Conservation (phyloP, 2,329 filamentous ascomycete species). For the Lasiodiplodia theobromae region DNA sequence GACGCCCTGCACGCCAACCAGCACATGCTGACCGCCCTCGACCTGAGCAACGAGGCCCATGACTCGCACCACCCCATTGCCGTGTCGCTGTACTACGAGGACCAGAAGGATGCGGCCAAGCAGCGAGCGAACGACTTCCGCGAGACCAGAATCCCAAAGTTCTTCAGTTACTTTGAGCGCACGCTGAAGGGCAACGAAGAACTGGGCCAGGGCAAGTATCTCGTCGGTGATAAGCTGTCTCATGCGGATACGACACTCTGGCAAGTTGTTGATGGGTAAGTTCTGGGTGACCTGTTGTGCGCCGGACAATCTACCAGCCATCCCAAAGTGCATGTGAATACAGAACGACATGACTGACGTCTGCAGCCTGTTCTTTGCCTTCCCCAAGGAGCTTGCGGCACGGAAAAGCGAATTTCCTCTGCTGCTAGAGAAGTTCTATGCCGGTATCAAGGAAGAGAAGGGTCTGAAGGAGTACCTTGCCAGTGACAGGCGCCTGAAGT, state of each 20-base stretch:
- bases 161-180: constrained; percentile 73
- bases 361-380: constrained; percentile 69
- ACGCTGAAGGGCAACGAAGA: constrained; percentile 66
- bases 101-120: constrained; percentile 73
- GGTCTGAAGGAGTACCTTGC: constrained; percentile 73
- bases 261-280: constrained; percentile 63
- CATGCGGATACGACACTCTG: constrained; percentile 79
- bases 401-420: constrained; percentile 64
- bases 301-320: not conserved
- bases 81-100: constrained; percentile 69
- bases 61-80: constrained; percentile 78
- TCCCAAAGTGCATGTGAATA: not conserved
- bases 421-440: constrained; percentile 69
- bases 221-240: constrained; percentile 70
- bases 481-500: constrained; percentile 69
- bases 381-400: constrained; percentile 69
- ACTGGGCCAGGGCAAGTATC: constrained; percentile 65
- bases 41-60: constrained; percentile 75
- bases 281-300: not conserved
- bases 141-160: constrained; percentile 72
- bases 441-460: constrained; percentile 67
- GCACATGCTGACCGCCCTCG: constrained; percentile 72
- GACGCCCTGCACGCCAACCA: constrained; percentile 67
- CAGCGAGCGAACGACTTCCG: constrained; percentile 65
- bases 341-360: constrained; percentile 39